Conservation (phyloP, 306 rosid genomes). For the Senna siamea region DNA sequence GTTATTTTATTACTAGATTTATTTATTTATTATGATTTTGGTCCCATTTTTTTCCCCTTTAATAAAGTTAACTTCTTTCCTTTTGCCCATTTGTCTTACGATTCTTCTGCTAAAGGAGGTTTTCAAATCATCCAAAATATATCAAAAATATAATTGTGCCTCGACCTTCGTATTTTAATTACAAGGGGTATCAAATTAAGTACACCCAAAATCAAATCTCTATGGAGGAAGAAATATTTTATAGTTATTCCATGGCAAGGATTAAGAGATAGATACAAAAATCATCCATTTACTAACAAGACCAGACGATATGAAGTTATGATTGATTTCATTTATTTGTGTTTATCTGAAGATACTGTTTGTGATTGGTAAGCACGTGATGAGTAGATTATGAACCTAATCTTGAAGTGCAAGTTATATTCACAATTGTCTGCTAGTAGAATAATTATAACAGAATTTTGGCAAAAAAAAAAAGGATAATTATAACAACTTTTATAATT, state of each 20-base stretch:
- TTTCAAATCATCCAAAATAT: no score
- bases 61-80: no score
- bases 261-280: background rate
- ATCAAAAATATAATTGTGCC: background rate
- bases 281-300: background rate
- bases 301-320: no score
- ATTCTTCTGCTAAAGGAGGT: no score
- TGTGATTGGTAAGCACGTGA: background rate
- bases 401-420: background rate
- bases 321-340: background rate
- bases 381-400: background rate
- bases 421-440: no score
- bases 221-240: background rate
- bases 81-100: no score
- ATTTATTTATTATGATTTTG: no score
- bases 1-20: no score
- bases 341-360: background rate
- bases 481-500: slow-evolving; percentile 15
- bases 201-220: background rate
- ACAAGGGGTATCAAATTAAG: background rate
- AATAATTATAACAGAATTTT: background rate
- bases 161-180: background rate
- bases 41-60: no score
- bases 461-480: no score
- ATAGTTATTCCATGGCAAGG: background rate